These are phyloP conservation scores for Trametes versicolor DNA, from an alignment of 1,284 basidiomycete genomes.

Conservation along the genomic window DNA sequence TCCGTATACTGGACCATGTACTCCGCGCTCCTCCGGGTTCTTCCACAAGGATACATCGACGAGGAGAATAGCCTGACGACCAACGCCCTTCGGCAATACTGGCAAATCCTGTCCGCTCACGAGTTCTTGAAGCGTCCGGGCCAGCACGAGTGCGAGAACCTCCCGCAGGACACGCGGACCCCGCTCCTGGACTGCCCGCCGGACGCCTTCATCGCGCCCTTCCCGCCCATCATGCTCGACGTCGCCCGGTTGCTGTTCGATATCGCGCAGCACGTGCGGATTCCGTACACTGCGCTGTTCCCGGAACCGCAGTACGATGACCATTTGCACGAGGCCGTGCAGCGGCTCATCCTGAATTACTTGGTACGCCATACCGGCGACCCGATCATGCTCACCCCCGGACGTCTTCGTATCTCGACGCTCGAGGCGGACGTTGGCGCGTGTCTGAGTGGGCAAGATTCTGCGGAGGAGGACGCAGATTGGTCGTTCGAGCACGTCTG, in stretches of 20 bases:
- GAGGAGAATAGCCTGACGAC: not conserved
- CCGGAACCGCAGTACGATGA: not conserved
- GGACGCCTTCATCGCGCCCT: constrained; percentile 3
- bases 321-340: constrained; percentile 18
- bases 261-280: constrained; percentile 14
- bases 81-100: not conserved
- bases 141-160: not conserved
- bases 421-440: not conserved
- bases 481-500: not conserved
- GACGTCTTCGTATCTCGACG: not conserved
- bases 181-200: constrained; percentile 5
- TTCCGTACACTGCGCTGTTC: constrained; percentile 6
- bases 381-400: constrained; percentile 1
- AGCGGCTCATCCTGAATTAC: constrained; percentile 20
- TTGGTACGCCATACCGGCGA: constrained; percentile 1
- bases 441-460: not conserved
- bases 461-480: not conserved
- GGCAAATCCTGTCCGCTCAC: not conserved
- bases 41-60: constrained; percentile 8
- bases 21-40: constrained; percentile 11
- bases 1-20: constrained; percentile 22
- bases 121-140: not conserved
- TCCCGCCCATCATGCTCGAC: constrained; percentile 4
- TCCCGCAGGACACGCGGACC: constrained; percentile 7
- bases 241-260: constrained; percentile 6